Conservation (phyloP, 306 rosid species). For the Datisca glomerata region DNA sequence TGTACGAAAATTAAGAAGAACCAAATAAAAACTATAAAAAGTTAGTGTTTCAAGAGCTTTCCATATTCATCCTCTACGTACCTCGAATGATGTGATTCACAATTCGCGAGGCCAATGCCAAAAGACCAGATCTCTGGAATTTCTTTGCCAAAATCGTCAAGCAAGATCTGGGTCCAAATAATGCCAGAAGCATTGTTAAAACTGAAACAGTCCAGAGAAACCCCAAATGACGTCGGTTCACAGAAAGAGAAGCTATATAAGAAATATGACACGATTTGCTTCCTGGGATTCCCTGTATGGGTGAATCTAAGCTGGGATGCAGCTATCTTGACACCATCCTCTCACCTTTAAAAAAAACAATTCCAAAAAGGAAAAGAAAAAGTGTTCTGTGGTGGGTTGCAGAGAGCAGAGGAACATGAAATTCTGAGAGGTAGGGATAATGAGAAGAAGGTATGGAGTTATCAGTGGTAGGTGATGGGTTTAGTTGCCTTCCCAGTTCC, state of each 20-base stretch:
- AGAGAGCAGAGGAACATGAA: not conserved
- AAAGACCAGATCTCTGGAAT: not conserved
- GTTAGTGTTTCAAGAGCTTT: too few species aligned
- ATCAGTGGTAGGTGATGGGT: not conserved
- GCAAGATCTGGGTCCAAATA: too few species aligned
- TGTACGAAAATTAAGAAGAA: too few species aligned
- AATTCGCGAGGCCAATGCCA: too few species aligned
- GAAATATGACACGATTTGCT: not conserved
- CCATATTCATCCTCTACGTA: too few species aligned
- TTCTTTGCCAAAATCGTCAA: not conserved
- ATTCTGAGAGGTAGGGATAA: not conserved
- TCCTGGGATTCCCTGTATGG: not conserved
- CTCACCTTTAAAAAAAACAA: not conserved
- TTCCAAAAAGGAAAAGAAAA: not conserved
- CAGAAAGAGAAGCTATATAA: not conserved
- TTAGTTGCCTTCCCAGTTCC: not conserved
- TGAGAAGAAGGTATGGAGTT: not conserved
- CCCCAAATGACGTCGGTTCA: not conserved
- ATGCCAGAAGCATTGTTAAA: not conserved
- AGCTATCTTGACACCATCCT: not conserved
- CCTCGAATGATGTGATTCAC: too few species aligned
- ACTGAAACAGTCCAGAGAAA: not conserved
- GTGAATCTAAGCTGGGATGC: not conserved
- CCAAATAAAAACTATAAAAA: too few species aligned
- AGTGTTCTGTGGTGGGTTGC: too few species aligned